These are phyloP conservation scores for Hemileccinum impolitum DNA, from an alignment of 768 basidiomycete genomes.

Conservation along the genomic window DNA sequence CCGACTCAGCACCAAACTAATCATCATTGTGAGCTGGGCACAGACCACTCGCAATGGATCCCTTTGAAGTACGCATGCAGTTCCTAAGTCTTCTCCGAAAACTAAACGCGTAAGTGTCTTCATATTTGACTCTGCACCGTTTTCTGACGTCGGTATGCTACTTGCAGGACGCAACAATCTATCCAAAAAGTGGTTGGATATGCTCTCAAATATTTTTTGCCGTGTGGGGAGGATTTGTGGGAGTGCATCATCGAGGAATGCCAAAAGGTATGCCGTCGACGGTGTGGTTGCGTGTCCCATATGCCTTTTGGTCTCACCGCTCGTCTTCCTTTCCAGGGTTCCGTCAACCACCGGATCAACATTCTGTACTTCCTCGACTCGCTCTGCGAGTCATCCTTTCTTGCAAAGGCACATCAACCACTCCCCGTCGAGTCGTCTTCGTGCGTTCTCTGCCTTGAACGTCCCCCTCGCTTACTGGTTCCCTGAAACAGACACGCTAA, in stretches of 20 bases:
- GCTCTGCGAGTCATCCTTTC: slow-evolving; percentile 73
- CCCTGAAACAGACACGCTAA: slow-evolving; percentile 31
- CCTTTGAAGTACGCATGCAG: slow-evolving; percentile 73
- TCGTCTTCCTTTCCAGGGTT: slow-evolving; percentile 47
- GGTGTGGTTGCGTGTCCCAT: too few species aligned
- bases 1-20: too few species aligned
- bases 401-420: slow-evolving; percentile 53
- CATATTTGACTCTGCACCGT: too few species aligned
- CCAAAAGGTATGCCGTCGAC: slow-evolving; percentile 86
- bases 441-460: slow-evolving; percentile 6
- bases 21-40: too few species aligned
- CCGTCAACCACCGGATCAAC: slow-evolving; percentile 90
- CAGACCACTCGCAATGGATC: slow-evolving; percentile 35
- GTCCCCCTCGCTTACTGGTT: too few species aligned
- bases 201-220: slow-evolving; percentile 79
- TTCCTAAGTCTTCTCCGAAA: slow-evolving; percentile 59
- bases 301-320: too few species aligned
- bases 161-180: slow-evolving; percentile 73
- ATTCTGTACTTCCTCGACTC: slow-evolving; percentile 89
- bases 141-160: too few species aligned
- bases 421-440: slow-evolving; percentile 27
- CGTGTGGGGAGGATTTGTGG: slow-evolving; percentile 91
- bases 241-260: slow-evolving; percentile 91
- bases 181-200: slow-evolving; percentile 86
- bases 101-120: slow-evolving; percentile 55